Evolutionary conservation across 2,329 filamentous ascomycete species (phyloP).

Genomic region (Ilyonectria sp.): DNA sequence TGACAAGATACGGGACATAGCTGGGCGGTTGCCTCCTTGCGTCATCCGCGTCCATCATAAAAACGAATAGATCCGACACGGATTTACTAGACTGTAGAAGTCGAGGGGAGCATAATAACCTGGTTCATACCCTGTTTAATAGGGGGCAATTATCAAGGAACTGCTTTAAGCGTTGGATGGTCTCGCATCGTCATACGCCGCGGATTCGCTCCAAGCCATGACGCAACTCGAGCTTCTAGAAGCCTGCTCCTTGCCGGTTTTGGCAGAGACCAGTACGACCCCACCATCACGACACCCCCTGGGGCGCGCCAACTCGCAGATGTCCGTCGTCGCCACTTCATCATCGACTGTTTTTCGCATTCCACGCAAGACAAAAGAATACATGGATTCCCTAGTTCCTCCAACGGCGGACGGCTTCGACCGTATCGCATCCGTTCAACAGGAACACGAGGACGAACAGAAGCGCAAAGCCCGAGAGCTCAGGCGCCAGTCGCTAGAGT

Average conservation of each 20-base stretch:
- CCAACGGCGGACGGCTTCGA: conserved; percentile 64
- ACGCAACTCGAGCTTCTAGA: conserved; percentile 46
- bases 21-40: conserved; percentile 24
- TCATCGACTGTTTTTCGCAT: conserved; percentile 34
- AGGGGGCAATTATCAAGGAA: neutral
- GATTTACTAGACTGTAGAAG: neutral
- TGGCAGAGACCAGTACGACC: conserved; percentile 32
- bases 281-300: conserved; percentile 34
- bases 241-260: conserved; percentile 38
- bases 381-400: conserved; percentile 66
- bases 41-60: conserved; percentile 33
- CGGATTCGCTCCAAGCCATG: conserved; percentile 29
- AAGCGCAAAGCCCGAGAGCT: conserved; percentile 58
- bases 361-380: conserved; percentile 55
- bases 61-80: neutral
- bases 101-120: conserved; percentile 14
- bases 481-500: conserved; percentile 54
- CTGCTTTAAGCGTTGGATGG: conserved; percentile 2
- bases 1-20: conserved; percentile 26
- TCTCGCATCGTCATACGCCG: conserved; percentile 15
- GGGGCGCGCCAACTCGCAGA: conserved; percentile 25
- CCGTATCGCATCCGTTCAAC: conserved; percentile 65
- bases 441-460: conserved; percentile 61
- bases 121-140: neutral
- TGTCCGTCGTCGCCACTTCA: conserved; percentile 36